Evolutionary conservation across 2,329 filamentous ascomycete genomes (phyloP), one percentile per base, ranked within the genome.

Genomic region (Penicillium sp.): DNA sequence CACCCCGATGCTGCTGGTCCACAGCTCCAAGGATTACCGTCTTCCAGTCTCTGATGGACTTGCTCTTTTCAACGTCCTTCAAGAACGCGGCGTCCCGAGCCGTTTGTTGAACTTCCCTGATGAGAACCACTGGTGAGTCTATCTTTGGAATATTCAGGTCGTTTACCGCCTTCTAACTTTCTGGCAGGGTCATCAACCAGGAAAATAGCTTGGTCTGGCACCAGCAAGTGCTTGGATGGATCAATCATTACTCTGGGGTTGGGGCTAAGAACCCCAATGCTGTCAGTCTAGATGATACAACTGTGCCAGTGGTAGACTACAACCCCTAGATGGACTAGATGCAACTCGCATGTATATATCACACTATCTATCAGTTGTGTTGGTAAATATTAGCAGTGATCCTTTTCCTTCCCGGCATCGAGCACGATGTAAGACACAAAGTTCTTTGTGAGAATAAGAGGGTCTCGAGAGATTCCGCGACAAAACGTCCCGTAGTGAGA

Each of bases 121-220:
- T 68, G 87, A 90, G 74, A 82, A 84, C 51, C 86, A 88, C 62
- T 87, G 74, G 73, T 73, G 58, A 53, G 68, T 60, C n/a, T 45
- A 19, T 33, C 11, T 11, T n/a, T 26, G 16, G 14, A 21, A 10
- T 26, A n/a, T 21, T 14, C 10, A 18, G 24, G n/a, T n/a, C 3
- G n/a, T n/a, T 1, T 48, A 42, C 28, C 29, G 14, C 3, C 14
- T 23, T 19, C 55, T 49, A 10, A 37, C 24, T 26, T 49, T 18
- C 3, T 19, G 37, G 21, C 48, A 74, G 90, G 90, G 91, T 96
- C 2, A 66, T 92, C 40, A 93, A 94, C 67, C 88, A 87, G 0
- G 92, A 96, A 74, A 96, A 96, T 72, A 89, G 86, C n/a, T 75
- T 96, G 16, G 83, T 93, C 5, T 96, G 92, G 92, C 91, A 96